Percentiles rank a stretch among this genome's conserved stretches.
Conservation (phyloP, 2,329 filamentous ascomycete species). For the Colletotrichum musae region DNA sequence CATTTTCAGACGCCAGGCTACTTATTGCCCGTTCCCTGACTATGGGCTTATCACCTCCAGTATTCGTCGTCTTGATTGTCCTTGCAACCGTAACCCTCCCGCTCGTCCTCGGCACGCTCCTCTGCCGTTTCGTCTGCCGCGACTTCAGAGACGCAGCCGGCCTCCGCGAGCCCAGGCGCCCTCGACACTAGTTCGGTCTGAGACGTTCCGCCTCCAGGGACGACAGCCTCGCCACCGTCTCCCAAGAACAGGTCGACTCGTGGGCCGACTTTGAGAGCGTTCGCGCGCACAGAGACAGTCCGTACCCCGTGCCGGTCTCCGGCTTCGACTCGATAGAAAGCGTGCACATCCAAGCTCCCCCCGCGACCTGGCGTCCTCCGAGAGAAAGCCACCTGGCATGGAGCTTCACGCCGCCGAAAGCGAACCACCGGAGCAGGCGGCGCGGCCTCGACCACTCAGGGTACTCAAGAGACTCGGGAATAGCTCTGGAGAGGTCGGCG, state of each 20-base stretch:
- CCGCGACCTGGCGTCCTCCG: conserved; percentile 53
- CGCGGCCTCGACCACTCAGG: conserved; percentile 62
- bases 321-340: conserved; percentile 13
- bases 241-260: conserved; percentile 46
- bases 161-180: conserved; percentile 17
- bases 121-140: conserved; percentile 33
- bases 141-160: conserved; percentile 37
- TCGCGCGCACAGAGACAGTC: conserved; percentile 13
- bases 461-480: conserved; percentile 60
- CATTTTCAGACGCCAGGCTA: conserved; percentile 15
- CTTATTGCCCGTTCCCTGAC: neutral
- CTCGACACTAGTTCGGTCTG: conserved; percentile 28
- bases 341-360: conserved; percentile 3
- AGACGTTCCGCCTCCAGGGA: conserved; percentile 9
- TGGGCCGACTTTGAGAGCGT: conserved; percentile 53
- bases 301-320: conserved; percentile 16
- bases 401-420: conserved; percentile 49
- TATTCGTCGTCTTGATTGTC: conserved; percentile 30
- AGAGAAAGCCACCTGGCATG: conserved; percentile 46
- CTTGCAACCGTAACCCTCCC: conserved; percentile 24
- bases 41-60: conserved; percentile 32
- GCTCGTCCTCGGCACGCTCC: conserved; percentile 5
- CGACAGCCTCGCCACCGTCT: conserved; percentile 17
- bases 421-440: conserved; percentile 36
- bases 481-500: conserved; percentile 5